Evolutionary conservation across 352 stramenopile genomes (phyloP), one percentile per base, ranked within the genome.

Genomic region (Phytophthora syringae): DNA sequence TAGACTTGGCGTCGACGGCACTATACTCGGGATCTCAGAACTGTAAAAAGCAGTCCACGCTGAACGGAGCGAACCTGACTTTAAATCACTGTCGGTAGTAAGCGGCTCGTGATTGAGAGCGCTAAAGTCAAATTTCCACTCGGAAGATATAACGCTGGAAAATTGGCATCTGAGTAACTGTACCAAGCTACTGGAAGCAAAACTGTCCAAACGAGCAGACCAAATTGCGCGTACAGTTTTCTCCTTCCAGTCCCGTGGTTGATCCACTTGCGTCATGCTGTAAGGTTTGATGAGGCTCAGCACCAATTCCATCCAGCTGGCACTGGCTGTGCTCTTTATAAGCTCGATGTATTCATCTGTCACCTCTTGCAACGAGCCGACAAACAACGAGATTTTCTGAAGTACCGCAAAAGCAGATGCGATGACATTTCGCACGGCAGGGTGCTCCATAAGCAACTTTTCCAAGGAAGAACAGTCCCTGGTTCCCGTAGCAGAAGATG

Each of bases 111-210:
- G 10, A 48, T 40, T 6, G 5, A 53, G 28, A 24, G 36, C 44
- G 7, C 24, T 40, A 15, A 80, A 80, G 5, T 64, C 44, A 50
- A 90, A 76, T 20, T 86, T 79, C 79, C 74, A 90, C 32, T 90
- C 81, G 12, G 37, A 43, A 25, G 57, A 62, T 34, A 79, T 70
- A n/a, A 76, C 32, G 32, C 52, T 57, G 6, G 50, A 64, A 12
- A 86, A 45, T 9, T 84, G 47, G n/a, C 59, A 52, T n/a, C 25
- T 61, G 10, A 88, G 37, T 16, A 83, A 49, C 28, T 57, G 44
- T 21, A 61, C 30, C 21, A 83, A 59, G 12, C 47, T 66, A 16
- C 50, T 58, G 5, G 61, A 64, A 43, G 65, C n/a, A 28, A 79
- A 73, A 49, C n/a, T 42, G 16, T 67, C 32, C 52, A 79, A 40